A percentile compares a stretch with the other conserved stretches of the same genome.
These are phyloP conservation scores for Cryptococcus depauperatus DNA, from an alignment of 1,284 basidiomycete species.

Conservation along the genomic window DNA sequence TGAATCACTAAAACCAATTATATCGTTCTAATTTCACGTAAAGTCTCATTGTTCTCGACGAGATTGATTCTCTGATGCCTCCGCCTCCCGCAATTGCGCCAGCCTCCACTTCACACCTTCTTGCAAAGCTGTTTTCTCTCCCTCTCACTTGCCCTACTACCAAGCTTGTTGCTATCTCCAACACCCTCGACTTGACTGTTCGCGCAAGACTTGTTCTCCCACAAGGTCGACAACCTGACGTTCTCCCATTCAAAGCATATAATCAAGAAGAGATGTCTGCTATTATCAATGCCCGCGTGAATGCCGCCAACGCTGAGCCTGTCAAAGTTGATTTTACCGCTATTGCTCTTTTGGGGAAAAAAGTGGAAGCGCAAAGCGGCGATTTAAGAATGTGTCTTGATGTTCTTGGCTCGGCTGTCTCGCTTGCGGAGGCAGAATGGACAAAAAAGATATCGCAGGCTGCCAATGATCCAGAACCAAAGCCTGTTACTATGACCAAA, in stretches of 20 bases:
- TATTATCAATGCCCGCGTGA: conserved; percentile 38
- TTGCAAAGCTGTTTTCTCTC: conserved; percentile 41
- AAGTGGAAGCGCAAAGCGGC: conserved; percentile 46
- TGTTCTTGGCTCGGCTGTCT: conserved; percentile 38
- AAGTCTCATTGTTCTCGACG: conserved; percentile 44
- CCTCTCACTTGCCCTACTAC: conserved; percentile 28
- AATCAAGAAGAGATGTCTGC: conserved; percentile 37
- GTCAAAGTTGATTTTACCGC: conserved; percentile 41
- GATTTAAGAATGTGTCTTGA: conserved; percentile 45
- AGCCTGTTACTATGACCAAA: conserved; percentile 26
- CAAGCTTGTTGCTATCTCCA: conserved; percentile 44
- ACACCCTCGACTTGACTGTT: conserved; percentile 44
- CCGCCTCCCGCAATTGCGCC: conserved; percentile 28
- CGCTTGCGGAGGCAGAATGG: conserved; percentile 42
- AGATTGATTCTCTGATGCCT: conserved; percentile 44
- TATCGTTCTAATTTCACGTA: conserved; percentile 8
- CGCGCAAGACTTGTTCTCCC: conserved; percentile 39
- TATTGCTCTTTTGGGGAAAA: conserved; percentile 39
- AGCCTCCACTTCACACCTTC: conserved; percentile 36
- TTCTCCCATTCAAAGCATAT: conserved; percentile 43
- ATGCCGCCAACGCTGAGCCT: conserved; percentile 14
- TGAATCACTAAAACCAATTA: neutral
- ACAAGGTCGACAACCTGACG: conserved; percentile 29
- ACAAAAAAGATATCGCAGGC: conserved; percentile 28
- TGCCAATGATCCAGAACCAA: conserved; percentile 2